Evolutionary conservation across 2,329 filamentous ascomycete genomes (phyloP).

Genomic region (Zasmidium citrigriseum): DNA sequence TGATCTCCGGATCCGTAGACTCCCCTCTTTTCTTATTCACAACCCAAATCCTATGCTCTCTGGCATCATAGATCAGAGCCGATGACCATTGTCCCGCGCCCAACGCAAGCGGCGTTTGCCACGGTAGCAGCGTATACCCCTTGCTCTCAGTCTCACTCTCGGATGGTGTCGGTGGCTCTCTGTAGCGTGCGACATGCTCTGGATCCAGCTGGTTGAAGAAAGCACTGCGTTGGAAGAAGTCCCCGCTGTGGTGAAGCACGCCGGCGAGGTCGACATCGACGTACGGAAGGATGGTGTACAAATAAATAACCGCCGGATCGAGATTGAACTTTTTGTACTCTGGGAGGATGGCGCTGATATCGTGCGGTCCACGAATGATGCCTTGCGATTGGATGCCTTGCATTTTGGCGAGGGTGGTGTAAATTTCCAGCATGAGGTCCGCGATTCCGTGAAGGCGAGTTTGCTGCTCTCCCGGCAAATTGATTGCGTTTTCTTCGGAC

Average conservation of each 20-base stretch:
- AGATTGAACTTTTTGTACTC: conserved; percentile 7
- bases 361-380: conserved; percentile 15
- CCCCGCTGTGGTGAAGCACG: too few species aligned
- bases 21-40: conserved; percentile 5
- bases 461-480: too few species aligned
- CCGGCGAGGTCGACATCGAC: conserved; percentile 7
- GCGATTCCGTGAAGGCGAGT: conserved; percentile 16
- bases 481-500: too few species aligned
- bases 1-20: conserved; percentile 7
- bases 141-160: conserved; percentile 2
- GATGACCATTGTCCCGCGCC: conserved; percentile 8
- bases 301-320: conserved; percentile 14
- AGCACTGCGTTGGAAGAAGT: conserved; percentile 14
- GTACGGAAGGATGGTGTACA: conserved; percentile 17
- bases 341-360: background rate
- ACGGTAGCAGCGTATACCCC: conserved; percentile 15
- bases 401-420: conserved; percentile 16
- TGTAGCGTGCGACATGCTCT: conserved; percentile 1
- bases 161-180: conserved; percentile 6
- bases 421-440: conserved; percentile 15
- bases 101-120: conserved; percentile 9
- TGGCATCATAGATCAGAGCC: conserved; percentile 13
- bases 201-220: conserved; percentile 5
- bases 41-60: conserved; percentile 13
- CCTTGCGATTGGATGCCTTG: conserved; percentile 10